Evolutionary conservation across 495 filamentous ascomycete species (phyloP).

Genomic region (Ascobolus immersus): DNA sequence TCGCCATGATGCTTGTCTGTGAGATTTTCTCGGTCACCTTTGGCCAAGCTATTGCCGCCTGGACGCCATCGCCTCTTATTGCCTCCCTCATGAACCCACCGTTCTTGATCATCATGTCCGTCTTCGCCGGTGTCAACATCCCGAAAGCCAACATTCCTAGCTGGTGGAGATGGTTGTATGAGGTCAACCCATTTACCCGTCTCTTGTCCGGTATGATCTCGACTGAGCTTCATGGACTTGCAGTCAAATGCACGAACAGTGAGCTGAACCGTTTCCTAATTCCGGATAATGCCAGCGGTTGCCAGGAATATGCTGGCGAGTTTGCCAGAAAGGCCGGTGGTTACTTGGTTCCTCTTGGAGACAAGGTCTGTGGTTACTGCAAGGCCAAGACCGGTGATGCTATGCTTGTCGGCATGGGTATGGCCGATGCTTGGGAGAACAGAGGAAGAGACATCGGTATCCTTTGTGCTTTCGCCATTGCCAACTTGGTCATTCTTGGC

Average conservation of each 20-base stretch:
- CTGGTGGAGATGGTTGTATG: conserved; percentile 68
- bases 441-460: conserved; percentile 66
- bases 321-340: conserved; percentile 38
- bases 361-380: conserved; percentile 45
- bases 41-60: conserved; percentile 38
- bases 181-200: conserved; percentile 63
- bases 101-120: conserved; percentile 48
- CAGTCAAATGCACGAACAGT: conserved; percentile 27
- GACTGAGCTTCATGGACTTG: conserved; percentile 41
- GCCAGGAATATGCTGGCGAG: conserved; percentile 41
- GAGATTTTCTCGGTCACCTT: conserved; percentile 54
- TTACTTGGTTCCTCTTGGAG: conserved; percentile 33
- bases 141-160: conserved; percentile 45
- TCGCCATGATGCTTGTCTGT: conserved; percentile 54
- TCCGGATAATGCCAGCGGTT: conserved; percentile 29
- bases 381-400: conserved; percentile 53
- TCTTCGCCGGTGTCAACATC: conserved; percentile 68
- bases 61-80: conserved; percentile 47
- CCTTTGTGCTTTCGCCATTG: conserved; percentile 43
- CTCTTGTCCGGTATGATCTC: conserved; percentile 56
- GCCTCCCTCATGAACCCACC: conserved; percentile 51
- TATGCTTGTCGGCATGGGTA: conserved; percentile 40
- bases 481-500: conserved; percentile 52
- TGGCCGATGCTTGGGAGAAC: conserved; percentile 36
- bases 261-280: conserved; percentile 39